Evolutionary conservation across 2,329 filamentous ascomycete genomes (phyloP), one percentile per base, ranked within the genome.

Genomic region (Pleoardoris graminearum): DNA sequence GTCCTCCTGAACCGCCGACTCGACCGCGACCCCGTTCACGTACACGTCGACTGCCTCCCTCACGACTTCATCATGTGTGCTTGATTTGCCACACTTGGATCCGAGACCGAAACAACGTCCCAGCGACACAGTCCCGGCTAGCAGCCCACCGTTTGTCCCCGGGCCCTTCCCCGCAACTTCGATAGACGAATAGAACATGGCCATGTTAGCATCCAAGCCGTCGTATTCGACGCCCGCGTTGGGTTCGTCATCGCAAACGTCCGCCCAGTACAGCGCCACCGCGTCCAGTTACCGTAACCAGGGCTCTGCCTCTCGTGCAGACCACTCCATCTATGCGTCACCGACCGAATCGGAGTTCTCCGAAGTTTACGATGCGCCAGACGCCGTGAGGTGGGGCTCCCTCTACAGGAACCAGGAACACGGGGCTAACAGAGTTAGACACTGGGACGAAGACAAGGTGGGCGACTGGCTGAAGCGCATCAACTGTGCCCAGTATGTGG

Each of bases 331-430:
- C 60, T 93, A 89, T 69, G 83, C 85, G 36, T 96, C 90, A 70
- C 91, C 92, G 38, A 96, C 91, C 60, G 90, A 95, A 68, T 96
- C 91, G 23, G 91, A 96, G 63, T 96, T 96, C 74, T 94, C 90
- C 21, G 91, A 96, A 60, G 76, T 74, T 36, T 82, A 83, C 64
- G 90, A 93, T 61, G 84, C 84, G 27, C 82, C 89, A 48, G 88
- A 91, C 65, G 85, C 74, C 36, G 71, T 78, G 44, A 69, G 72
- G 75, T 77, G 68, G 11, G 27, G n/a, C 4, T 12, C 7, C 43
- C 69, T 39, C 39, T 7, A 21, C 41, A 10, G 3, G 42, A 17
- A 38, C 32, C 19, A 7, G 12, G 11, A 3, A 17, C 3, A 8
- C 14, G 21, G 22, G 14, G 35, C 66, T 69, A 55, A 68, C 59